phyloP scores from a whole-genome alignment of 495 filamentous ascomycete genomes.

The Penicillium argentinense region DNA sequence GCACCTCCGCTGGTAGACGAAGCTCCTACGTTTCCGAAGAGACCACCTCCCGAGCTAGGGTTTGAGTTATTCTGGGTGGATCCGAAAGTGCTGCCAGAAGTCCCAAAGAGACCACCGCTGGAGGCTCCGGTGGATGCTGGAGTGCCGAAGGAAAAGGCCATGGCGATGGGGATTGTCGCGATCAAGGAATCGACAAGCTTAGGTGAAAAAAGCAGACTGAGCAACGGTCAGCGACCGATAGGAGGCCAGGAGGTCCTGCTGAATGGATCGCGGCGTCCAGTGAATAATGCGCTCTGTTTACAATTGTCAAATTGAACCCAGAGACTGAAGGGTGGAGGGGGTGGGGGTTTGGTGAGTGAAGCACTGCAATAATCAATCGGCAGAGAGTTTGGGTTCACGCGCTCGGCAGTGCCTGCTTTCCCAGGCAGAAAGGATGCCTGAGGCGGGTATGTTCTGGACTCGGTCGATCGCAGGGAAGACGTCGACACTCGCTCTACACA shows the following conservation, averaged over 20 bases:
- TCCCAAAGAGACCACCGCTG: conserved; percentile 40
- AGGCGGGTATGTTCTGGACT: conserved; percentile 38
- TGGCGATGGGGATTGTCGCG: conserved; percentile 24
- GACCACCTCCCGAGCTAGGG: conserved; percentile 28
- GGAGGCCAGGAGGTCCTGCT: conserved; percentile 17
- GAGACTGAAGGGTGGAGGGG: conserved; percentile 3
- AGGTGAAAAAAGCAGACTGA: conserved; percentile 20
- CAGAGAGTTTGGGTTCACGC: conserved; percentile 24
- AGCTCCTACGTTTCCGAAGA: conserved; percentile 50
- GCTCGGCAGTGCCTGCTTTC: conserved; percentile 11
- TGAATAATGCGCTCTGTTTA: conserved; percentile 4
- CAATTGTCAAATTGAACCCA: conserved; percentile 10
- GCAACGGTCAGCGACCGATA: conserved; percentile 17
- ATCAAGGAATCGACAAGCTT: conserved; percentile 18
- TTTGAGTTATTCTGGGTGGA: conserved; percentile 31
- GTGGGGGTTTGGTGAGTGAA: conserved; percentile 10
- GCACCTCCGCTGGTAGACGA: conserved; percentile 31
- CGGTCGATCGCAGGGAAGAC: conserved; percentile 38
- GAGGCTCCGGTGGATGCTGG: conserved; percentile 36
- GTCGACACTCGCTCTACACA: conserved; percentile 29
- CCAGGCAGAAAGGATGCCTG: conserved; percentile 21
- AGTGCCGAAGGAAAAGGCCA: conserved; percentile 40
- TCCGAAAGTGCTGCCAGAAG: conserved; percentile 34
- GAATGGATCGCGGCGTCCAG: conserved; percentile 10
- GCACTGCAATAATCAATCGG: conserved; percentile 21